Evolutionary conservation across 202 grass and related monocot species (phyloP).

Genomic region (Panicum virgatum): DNA sequence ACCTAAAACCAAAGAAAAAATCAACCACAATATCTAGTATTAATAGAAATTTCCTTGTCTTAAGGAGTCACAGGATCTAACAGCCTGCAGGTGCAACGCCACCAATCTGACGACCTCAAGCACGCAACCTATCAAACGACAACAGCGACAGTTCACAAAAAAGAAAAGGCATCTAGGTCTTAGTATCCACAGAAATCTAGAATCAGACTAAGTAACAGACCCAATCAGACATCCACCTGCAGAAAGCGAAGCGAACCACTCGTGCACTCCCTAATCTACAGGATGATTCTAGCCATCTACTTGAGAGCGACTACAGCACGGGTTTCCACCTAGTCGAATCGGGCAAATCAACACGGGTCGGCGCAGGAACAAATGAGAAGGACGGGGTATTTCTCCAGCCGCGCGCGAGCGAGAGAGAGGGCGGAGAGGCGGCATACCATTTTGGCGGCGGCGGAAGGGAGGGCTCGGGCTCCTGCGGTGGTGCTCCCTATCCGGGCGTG

Average conservation of each 20-base stretch:
- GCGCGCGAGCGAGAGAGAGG: no score
- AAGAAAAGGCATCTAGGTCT: background rate
- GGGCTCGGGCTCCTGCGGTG: conserved; percentile 16
- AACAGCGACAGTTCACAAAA: background rate
- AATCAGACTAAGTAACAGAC: background rate
- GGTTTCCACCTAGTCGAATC: background rate
- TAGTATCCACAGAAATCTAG: background rate
- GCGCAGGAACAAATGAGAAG: background rate
- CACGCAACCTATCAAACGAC: background rate
- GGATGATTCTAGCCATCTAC: background rate
- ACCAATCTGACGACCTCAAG: background rate
- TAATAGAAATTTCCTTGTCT: background rate
- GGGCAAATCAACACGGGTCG: background rate
- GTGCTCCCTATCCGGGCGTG: conserved; percentile 17
- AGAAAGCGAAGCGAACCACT: background rate
- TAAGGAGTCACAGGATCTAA: background rate
- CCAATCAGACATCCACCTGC: background rate
- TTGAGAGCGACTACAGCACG: background rate
- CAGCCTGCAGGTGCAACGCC: background rate
- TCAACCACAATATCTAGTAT: background rate
- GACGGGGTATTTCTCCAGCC: background rate
- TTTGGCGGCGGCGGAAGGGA: conserved; percentile 26
- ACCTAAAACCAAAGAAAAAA: background rate
- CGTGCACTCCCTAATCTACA: background rate
- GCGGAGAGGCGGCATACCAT: conserved; percentile 34